Conservation (phyloP, 306 rosid genomes). For the Elaeagnus macrophylla region DNA sequence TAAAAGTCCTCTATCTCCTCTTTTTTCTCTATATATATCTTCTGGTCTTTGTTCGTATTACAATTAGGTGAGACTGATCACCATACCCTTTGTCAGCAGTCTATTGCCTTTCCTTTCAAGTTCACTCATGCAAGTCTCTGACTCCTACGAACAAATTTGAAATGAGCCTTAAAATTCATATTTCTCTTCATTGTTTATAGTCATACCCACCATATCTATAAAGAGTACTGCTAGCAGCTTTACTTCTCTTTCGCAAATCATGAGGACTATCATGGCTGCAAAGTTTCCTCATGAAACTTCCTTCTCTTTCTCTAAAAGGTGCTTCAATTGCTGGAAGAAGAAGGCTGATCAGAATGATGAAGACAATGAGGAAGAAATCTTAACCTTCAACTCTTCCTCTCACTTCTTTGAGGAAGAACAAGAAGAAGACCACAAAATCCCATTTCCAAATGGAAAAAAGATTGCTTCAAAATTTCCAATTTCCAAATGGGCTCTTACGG, state of each 20-base stretch:
- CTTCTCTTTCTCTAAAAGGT: conserved; percentile 75
- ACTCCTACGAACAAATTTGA: neutral
- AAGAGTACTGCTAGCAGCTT: too few species aligned
- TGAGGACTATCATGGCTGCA: conserved; percentile 67
- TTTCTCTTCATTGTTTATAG: neutral
- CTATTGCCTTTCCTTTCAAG: conserved; percentile 14
- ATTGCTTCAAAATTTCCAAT: conserved; percentile 16
- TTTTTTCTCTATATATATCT: too few species aligned
- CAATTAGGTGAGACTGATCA: conserved; percentile 59
- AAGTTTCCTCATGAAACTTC: conserved; percentile 68
- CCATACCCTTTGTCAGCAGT: conserved; percentile 41
- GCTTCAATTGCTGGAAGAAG: conserved; percentile 66
- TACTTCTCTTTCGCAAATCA: neutral
- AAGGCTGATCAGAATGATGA: conserved; percentile 18
- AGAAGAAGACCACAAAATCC: neutral
- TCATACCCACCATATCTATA: conserved; percentile 1
- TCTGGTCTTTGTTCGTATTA: conserved; percentile 16
- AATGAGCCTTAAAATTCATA: too few species aligned
- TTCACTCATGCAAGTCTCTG: conserved; percentile 10
- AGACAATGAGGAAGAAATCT: conserved; percentile 30
- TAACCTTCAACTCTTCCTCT: conserved; percentile 41
- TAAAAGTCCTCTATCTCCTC: too few species aligned
- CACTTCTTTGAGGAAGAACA: conserved; percentile 22
- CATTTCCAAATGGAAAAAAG: conserved; percentile 3
- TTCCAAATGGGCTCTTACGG: conserved; percentile 43